Evolutionary conservation across 805 yeast genomes (phyloP).

Genomic region (Sugiyamaella boreocaroliniensis): DNA sequence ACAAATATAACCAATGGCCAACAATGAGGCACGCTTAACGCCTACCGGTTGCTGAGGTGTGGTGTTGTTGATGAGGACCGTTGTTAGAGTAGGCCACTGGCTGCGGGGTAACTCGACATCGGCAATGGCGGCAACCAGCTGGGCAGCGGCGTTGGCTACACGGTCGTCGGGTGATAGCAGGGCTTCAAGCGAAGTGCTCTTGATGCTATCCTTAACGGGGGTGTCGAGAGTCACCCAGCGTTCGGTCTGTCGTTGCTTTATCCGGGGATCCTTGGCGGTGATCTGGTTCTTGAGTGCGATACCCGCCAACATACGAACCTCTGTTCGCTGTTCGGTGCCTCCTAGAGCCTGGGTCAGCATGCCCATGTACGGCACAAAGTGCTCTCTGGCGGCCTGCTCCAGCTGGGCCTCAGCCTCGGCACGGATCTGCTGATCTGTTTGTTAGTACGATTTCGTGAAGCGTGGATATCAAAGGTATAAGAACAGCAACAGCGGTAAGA

Average conservation of each 20-base stretch:
- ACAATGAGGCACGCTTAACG: conserved; percentile 78
- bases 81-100: conserved; percentile 85
- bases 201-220: conserved; percentile 55
- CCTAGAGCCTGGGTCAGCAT: conserved; percentile 66
- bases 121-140: conserved; percentile 94
- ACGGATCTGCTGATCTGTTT: conserved; percentile 52
- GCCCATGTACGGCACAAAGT: conserved; percentile 66
- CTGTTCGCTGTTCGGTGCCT: conserved; percentile 55
- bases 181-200: conserved; percentile 52
- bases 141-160: conserved; percentile 86
- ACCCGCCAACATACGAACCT: conserved; percentile 89
- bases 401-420: conserved; percentile 74
- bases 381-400: conserved; percentile 59
- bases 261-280: conserved; percentile 67
- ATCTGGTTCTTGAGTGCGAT: conserved; percentile 81
- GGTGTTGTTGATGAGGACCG: conserved; percentile 79
- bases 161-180: conserved; percentile 61
- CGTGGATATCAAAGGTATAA: too few species aligned
- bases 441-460: conserved; percentile 1
- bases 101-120: conserved; percentile 82
- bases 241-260: conserved; percentile 51
- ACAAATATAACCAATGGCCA: conserved; percentile 92
- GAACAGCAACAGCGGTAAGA: too few species aligned
- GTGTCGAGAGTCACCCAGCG: conserved; percentile 67
- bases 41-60: conserved; percentile 67